Conservation (phyloP, 345 rosid genomes). For the Lepidium africanum region DNA sequence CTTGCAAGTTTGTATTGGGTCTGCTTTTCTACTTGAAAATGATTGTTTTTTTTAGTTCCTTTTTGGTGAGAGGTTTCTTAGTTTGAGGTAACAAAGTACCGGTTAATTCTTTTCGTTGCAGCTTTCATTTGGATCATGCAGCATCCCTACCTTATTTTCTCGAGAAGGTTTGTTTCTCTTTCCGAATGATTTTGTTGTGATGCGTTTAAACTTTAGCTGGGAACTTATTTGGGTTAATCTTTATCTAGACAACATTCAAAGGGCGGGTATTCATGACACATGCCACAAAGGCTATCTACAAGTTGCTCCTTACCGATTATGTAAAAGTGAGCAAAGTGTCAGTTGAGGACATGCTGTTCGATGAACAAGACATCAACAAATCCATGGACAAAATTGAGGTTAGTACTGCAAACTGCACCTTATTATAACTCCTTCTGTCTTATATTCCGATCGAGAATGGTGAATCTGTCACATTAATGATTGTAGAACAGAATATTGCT, state of each 20-base stretch:
- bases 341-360: constrained; percentile 90
- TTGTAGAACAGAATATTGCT: not conserved
- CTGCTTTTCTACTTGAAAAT: not conserved
- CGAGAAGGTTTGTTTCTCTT: constrained; percentile 59
- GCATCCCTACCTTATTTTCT: constrained; percentile 93
- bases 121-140: constrained; percentile 99
- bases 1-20: not conserved
- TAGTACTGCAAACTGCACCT: not conserved
- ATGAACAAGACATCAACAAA: constrained; percentile 77
- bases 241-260: constrained; percentile 69
- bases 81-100: not conserved
- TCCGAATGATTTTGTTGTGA: not conserved
- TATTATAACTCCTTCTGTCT: not conserved
- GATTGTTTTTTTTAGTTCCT: not conserved
- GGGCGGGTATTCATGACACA: constrained; percentile 96
- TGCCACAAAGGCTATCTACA: constrained; percentile 94
- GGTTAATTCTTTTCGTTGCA: constrained; percentile 32
- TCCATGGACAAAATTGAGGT: constrained; percentile 99
- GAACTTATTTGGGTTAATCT: constrained; percentile 5
- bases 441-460: not conserved
- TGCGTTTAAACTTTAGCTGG: not conserved
- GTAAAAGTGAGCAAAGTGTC: constrained; percentile 98
- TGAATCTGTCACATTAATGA: not conserved
- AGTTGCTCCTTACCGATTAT: constrained; percentile 79
- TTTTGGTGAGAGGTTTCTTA: not conserved